These are phyloP conservation scores for Colletotrichum brevisporum DNA, from an alignment of 2,329 filamentous ascomycete species.

Conservation along the genomic window DNA sequence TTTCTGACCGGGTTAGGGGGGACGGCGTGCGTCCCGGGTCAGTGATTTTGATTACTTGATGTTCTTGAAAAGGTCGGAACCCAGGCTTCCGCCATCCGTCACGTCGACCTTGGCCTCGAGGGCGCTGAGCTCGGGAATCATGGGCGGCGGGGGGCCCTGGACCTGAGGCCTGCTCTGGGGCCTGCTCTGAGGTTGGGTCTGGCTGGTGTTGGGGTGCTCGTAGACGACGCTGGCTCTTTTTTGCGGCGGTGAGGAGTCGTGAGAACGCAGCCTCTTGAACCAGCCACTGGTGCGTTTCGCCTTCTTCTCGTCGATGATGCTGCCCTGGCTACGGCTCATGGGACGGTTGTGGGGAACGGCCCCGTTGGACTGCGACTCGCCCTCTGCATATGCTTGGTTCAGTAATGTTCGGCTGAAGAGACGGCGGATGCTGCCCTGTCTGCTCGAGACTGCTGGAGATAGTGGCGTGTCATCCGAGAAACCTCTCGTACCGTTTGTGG, in stretches of 20 bases:
- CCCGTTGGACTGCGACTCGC: slow-evolving; percentile 59
- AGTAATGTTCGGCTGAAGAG: slow-evolving; percentile 70
- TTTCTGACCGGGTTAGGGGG: slow-evolving; percentile 1
- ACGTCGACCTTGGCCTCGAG: slow-evolving; percentile 65
- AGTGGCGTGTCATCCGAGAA: slow-evolving; percentile 64
- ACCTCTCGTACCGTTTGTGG: slow-evolving; percentile 61
- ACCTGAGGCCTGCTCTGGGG: slow-evolving; percentile 38
- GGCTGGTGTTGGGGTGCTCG: slow-evolving; percentile 49
- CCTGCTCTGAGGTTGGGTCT: slow-evolving; percentile 47
- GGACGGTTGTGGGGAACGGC: slow-evolving; percentile 56
- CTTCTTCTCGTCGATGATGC: slow-evolving; percentile 66
- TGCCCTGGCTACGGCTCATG: slow-evolving; percentile 64
- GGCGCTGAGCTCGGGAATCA: slow-evolving; percentile 71
- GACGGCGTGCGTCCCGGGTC: background rate
- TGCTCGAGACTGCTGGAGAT: slow-evolving; percentile 66
- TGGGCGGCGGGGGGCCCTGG: slow-evolving; percentile 68
- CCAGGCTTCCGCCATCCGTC: slow-evolving; percentile 60
- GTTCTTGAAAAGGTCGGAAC: slow-evolving; percentile 70
- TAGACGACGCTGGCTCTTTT: slow-evolving; percentile 61
- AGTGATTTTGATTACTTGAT: slow-evolving; percentile 61
- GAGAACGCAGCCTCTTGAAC: slow-evolving; percentile 68
- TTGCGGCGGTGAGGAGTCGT: slow-evolving; percentile 49
- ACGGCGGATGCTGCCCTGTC: slow-evolving; percentile 69
- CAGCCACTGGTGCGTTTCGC: slow-evolving; percentile 70
- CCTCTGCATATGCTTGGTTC: slow-evolving; percentile 67